These are phyloP conservation scores for Gracilaria caudata DNA, from an alignment of 23 red algal species.

Conservation along the genomic window DNA sequence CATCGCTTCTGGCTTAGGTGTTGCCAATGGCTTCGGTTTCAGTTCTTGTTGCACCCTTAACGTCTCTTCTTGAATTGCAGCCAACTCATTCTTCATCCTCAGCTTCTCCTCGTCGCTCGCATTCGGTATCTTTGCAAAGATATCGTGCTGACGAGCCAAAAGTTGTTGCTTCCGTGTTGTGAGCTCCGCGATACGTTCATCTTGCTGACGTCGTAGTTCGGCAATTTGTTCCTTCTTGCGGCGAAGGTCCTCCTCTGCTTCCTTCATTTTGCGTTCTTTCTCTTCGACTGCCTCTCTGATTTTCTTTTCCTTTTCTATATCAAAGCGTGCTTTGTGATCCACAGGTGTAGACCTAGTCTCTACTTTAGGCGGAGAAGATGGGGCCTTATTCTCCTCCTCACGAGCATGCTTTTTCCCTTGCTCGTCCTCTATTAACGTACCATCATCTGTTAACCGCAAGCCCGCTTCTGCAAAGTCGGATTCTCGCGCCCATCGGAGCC, in stretches of 20 bases:
- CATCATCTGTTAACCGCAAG: conserved; percentile 46
- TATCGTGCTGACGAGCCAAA: conserved; percentile 32
- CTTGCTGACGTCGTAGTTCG: conserved; percentile 43
- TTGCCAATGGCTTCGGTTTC: conserved; percentile 15
- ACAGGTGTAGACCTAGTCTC: not conserved
- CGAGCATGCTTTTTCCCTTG: conserved; percentile 1
- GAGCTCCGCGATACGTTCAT: conserved; percentile 25
- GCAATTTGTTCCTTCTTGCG: conserved; percentile 54
- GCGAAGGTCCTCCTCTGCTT: conserved; percentile 43
- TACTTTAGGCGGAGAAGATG: not conserved
- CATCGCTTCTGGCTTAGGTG: not conserved
- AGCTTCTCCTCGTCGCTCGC: conserved; percentile 37
- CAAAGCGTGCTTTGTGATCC: not conserved
- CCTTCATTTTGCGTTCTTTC: conserved; percentile 37
- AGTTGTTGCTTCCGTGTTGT: conserved; percentile 25
- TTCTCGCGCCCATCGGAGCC: conserved; percentile 66
- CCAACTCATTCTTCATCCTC: conserved; percentile 36
- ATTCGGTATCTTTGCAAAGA: conserved; percentile 21
- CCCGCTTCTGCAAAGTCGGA: conserved; percentile 54
- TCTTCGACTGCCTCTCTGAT: not conserved
- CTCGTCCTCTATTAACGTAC: conserved; percentile 5
- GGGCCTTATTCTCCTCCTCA: not conserved
- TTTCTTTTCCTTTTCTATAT: conserved; percentile 5
- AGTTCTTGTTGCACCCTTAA: conserved; percentile 10
- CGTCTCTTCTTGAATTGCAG: conserved; percentile 37